Percentiles rank a stretch among this genome's conserved stretches.
phyloP scores from a whole-genome alignment of 495 filamentous ascomycete species.

The Evernia prunastri region DNA sequence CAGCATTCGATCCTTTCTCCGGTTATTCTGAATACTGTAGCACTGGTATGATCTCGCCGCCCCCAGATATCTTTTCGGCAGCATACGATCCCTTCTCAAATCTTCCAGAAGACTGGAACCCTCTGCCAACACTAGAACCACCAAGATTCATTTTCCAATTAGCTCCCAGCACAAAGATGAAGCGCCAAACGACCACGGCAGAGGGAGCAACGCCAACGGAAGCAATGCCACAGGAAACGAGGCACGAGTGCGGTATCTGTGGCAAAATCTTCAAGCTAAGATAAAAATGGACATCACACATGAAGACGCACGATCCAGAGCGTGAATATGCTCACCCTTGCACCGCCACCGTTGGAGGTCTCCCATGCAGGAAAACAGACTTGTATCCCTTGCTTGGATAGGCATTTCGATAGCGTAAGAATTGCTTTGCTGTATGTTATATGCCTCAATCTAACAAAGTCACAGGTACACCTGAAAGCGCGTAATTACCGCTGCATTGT shows the following conservation, averaged over 20 bases:
- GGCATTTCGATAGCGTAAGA: slow-evolving; percentile 75
- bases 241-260: slow-evolving; percentile 70
- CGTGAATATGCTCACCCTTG: slow-evolving; percentile 66
- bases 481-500: slow-evolving; percentile 64
- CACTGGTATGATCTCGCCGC: too few relatives aligned
- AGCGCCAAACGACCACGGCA: slow-evolving; percentile 56
- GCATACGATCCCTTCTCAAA: slow-evolving; percentile 29
- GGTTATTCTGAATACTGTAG: too few relatives aligned
- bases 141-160: slow-evolving; percentile 27
- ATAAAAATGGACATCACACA: slow-evolving; percentile 87
- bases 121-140: slow-evolving; percentile 19
- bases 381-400: too few relatives aligned
- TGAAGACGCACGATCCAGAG: slow-evolving; percentile 81
- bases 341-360: slow-evolving; percentile 44
- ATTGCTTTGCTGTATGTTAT: not conserved
- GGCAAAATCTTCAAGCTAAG: slow-evolving; percentile 74
- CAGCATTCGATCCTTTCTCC: too few relatives aligned
- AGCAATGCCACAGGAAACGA: too few relatives aligned
- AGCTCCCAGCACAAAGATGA: slow-evolving; percentile 29
- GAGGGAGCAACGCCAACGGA: slow-evolving; percentile 74
- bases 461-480: slow-evolving; percentile 63
- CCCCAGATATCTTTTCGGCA: slow-evolving; percentile 27
- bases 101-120: too few relatives aligned
- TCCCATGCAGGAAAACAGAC: slow-evolving; percentile 70
- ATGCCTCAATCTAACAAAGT: slow-evolving; percentile 20